phyloP scores from a whole-genome alignment of 2,329 filamentous ascomycete species.

The Neodidymelliopsis sp. region DNA sequence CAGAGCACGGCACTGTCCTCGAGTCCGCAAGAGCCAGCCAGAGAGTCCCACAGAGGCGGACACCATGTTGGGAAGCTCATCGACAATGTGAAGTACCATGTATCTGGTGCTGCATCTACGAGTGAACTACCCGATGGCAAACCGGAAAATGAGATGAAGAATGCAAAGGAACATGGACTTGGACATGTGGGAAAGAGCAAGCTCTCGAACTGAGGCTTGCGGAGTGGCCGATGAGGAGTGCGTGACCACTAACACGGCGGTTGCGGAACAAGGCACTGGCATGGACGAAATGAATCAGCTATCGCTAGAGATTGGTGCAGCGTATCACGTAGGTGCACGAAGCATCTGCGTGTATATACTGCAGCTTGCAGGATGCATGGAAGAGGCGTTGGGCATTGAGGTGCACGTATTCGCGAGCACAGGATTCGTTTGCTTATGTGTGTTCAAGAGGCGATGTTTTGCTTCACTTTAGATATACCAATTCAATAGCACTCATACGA shows the following conservation, averaged over 20 bases:
- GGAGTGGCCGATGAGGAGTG: neutral
- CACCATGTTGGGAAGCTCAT: conserved; percentile 30
- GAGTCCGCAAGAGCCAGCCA: conserved; percentile 2
- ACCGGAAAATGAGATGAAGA: conserved; percentile 50
- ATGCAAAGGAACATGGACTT: conserved; percentile 43
- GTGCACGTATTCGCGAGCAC: conserved; percentile 7
- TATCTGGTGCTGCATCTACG: conserved; percentile 45
- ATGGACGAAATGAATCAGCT: neutral
- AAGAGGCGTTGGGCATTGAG: conserved; percentile 30
- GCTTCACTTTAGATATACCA: conserved; percentile 26
- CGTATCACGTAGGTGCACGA: conserved; percentile 37
- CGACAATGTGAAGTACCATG: conserved; percentile 39
- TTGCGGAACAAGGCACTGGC: conserved; percentile 1
- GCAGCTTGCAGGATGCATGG: conserved; percentile 38
- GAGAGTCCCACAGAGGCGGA: conserved; percentile 30
- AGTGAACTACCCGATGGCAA: conserved; percentile 53
- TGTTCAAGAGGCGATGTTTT: neutral
- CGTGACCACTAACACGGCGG: neutral
- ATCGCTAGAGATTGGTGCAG: conserved; percentile 7
- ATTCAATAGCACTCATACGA: conserved; percentile 8
- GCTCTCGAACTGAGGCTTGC: conserved; percentile 13
- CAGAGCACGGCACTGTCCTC: conserved; percentile 12
- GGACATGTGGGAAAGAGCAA: conserved; percentile 37
- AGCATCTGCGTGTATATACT: conserved; percentile 27
- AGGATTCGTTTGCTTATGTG: neutral